These are phyloP conservation scores for Agaricus sinodeliciosus DNA, from an alignment of 768 basidiomycete genomes.

Conservation along the genomic window DNA sequence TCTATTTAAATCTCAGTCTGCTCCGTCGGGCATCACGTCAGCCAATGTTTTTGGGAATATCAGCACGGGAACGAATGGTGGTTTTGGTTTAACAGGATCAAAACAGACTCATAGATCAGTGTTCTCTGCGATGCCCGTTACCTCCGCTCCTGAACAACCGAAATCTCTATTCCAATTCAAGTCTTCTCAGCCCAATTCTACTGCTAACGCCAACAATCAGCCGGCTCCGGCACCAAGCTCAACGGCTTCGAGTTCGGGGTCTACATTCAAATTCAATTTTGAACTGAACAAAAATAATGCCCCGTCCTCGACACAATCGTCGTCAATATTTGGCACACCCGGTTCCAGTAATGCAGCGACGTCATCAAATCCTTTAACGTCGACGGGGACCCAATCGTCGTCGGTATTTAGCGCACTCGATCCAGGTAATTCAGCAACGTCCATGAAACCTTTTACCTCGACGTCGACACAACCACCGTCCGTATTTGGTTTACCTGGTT, in stretches of 20 bases:
- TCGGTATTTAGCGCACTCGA: too few relatives aligned
- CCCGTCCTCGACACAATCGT: background rate
- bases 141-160: background rate
- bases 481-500: conserved; percentile 1
- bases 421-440: too few relatives aligned
- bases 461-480: background rate
- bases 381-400: too few relatives aligned
- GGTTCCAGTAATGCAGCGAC: background rate
- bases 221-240: background rate
- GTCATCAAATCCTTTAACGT: background rate
- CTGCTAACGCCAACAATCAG: background rate
- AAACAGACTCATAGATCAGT: conserved; percentile 14
- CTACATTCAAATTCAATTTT: background rate
- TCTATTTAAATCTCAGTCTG: background rate
- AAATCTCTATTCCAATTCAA: conserved; percentile 1
- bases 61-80: background rate
- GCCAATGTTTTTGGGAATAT: background rate
- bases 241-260: background rate
- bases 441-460: background rate
- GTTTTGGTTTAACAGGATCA: background rate
- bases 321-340: background rate
- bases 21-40: background rate
- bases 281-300: background rate
- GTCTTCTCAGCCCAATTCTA: background rate
- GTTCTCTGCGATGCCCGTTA: background rate